Conservation (phyloP, 768 basidiomycete genomes). For the Mycena rosella region DNA sequence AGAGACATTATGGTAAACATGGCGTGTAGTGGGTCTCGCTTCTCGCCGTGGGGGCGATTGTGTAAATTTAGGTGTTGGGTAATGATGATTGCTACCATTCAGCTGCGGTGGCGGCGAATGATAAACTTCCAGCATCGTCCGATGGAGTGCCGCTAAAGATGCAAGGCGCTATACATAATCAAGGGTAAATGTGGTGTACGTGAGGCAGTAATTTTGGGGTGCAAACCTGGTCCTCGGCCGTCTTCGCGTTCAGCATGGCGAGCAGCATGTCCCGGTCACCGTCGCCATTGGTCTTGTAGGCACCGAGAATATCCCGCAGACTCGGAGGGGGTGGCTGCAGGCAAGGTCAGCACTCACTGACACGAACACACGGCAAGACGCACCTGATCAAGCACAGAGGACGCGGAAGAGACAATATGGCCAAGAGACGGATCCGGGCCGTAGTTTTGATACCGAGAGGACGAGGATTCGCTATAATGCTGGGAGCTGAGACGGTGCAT, state of each 20-base stretch:
- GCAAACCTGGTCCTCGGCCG: slow-evolving; percentile 91
- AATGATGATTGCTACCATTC: slow-evolving; percentile 55
- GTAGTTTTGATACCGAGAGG: slow-evolving; percentile 43
- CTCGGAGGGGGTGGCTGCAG: slow-evolving; percentile 80
- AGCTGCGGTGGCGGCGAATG: slow-evolving; percentile 46
- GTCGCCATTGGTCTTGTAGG: slow-evolving; percentile 88
- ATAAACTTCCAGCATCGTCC: slow-evolving; percentile 76
- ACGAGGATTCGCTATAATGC: slow-evolving; percentile 40
- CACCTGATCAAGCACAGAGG: slow-evolving; percentile 59
- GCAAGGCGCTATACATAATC: slow-evolving; percentile 70
- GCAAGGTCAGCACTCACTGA: slow-evolving; percentile 32
- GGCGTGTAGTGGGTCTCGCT: slow-evolving; percentile 45
- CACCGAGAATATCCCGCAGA: slow-evolving; percentile 87
- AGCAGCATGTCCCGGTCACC: slow-evolving; percentile 94
- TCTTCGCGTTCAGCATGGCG: slow-evolving; percentile 92
- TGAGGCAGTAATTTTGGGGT: slow-evolving; percentile 13
- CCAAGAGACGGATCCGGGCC: slow-evolving; percentile 44
- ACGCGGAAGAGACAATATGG: slow-evolving; percentile 54
- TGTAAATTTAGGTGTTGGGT: slow-evolving; percentile 54
- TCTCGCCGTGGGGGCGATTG: slow-evolving; percentile 52
- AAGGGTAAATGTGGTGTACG: slow-evolving; percentile 12
- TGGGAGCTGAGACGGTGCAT: slow-evolving; percentile 42
- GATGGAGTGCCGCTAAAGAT: slow-evolving; percentile 76
- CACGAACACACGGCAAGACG: slow-evolving; percentile 38
- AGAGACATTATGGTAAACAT: slow-evolving; percentile 49